Percentiles rank a stretch among this genome's conserved stretches.
These are phyloP conservation scores for Xerophyta viscosa DNA, from an alignment of 106 monocot species.

Conservation along the genomic window DNA sequence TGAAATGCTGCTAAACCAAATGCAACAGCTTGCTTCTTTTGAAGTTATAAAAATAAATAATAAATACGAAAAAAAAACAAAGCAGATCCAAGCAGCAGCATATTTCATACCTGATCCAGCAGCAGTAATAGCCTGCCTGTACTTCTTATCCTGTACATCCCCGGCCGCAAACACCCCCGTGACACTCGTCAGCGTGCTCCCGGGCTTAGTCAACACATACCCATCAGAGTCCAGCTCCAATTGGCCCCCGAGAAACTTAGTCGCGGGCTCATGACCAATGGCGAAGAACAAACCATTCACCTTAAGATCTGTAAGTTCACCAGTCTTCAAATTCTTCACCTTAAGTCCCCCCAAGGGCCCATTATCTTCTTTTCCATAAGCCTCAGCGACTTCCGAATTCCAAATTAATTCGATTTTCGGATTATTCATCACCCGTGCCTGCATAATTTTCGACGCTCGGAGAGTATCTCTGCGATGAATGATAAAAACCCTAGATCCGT, in stretches of 20 bases:
- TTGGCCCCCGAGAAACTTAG: slow-evolving; percentile 77
- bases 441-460: slow-evolving; percentile 89
- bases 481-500: slow-evolving; percentile 78
- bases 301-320: slow-evolving; percentile 51
- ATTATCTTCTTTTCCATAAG: slow-evolving; percentile 36
- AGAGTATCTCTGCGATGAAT: slow-evolving; percentile 77
- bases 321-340: slow-evolving; percentile 49
- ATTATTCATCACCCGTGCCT: slow-evolving; percentile 70
- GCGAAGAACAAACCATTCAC: slow-evolving; percentile 89
- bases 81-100: too few relatives aligned
- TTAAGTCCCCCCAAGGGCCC: slow-evolving; percentile 71
- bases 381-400: slow-evolving; percentile 79
- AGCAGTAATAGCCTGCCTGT: slow-evolving; percentile 87
- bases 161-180: slow-evolving; percentile 95
- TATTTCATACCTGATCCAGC: slow-evolving; percentile 87
- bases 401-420: slow-evolving; percentile 84
- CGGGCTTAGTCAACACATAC: slow-evolving; percentile 81
- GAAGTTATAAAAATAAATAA: too few relatives aligned
- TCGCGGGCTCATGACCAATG: slow-evolving; percentile 93
- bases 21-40: too few relatives aligned
- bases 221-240: slow-evolving; percentile 83
- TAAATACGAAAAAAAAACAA: too few relatives aligned
- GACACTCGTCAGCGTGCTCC: slow-evolving; percentile 76
- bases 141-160: slow-evolving; percentile 97
- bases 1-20: too few relatives aligned